Conservation (phyloP, 2,329 filamentous ascomycete genomes). For the Pseudocercospora cruenta region DNA sequence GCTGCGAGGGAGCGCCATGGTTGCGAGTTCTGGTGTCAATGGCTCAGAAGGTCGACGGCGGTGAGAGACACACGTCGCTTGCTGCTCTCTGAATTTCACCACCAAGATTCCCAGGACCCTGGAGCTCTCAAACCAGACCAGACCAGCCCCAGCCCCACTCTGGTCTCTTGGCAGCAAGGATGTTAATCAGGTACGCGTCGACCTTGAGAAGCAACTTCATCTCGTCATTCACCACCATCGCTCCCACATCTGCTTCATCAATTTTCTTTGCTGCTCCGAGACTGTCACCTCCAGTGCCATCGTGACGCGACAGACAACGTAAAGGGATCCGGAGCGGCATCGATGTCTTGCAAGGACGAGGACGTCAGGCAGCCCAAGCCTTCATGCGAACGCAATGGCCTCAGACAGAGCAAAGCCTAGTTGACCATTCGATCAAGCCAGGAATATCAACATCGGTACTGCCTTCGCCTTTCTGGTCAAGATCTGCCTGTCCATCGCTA, state of each 20-base stretch:
- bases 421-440: constrained; percentile 3
- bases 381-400: no score
- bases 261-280: no score
- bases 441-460: constrained; percentile 12
- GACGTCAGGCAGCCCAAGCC: no score
- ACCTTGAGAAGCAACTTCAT: neutral
- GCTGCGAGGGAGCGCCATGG: constrained; percentile 11
- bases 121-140: neutral
- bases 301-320: no score
- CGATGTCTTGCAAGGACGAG: no score
- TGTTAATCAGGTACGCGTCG: neutral
- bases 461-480: constrained; percentile 12
- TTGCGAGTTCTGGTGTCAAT: neutral
- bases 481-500: constrained; percentile 4
- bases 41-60: neutral
- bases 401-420: neutral
- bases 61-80: neutral
- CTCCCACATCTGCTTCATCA: no score
- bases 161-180: neutral
- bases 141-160: neutral
- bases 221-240: neutral
- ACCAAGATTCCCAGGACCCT: neutral
- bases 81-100: neutral
- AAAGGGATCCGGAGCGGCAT: no score
- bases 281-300: no score